Evolutionary conservation across 164 flowering plant species (phyloP).

Genomic region (Akebia trifoliata): DNA sequence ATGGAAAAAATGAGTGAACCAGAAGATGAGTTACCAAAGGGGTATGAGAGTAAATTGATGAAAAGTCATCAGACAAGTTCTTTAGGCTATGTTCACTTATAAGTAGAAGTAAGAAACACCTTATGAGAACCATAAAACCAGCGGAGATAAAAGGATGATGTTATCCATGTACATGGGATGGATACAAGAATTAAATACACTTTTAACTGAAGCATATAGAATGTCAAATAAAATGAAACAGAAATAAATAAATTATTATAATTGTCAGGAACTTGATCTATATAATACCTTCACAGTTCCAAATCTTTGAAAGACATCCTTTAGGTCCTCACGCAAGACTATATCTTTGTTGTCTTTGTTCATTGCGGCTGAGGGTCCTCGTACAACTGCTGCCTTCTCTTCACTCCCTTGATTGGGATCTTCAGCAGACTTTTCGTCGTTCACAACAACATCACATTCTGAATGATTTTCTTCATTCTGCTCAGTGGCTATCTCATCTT

Average conservation of each 20-base stretch:
- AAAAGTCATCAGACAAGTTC: too few species aligned
- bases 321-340: conserved; percentile 83
- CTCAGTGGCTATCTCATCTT: conserved; percentile 13
- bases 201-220: too few species aligned
- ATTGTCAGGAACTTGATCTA: neutral
- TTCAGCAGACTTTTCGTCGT: conserved; percentile 17
- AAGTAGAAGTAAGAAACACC: too few species aligned
- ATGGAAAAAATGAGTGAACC: too few species aligned
- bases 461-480: conserved; percentile 26
- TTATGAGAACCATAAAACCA: too few species aligned
- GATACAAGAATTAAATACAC: too few species aligned
- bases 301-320: conserved; percentile 54
- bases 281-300: conserved; percentile 74
- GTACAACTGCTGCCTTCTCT: conserved; percentile 19
- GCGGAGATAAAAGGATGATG: too few species aligned
- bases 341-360: conserved; percentile 48
- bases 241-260: neutral
- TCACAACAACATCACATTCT: conserved; percentile 13
- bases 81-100: too few species aligned
- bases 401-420: conserved; percentile 16
- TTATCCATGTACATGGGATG: too few species aligned
- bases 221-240: neutral
- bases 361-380: conserved; percentile 15
- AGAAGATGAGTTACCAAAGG: too few species aligned
- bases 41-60: too few species aligned